These are phyloP conservation scores for Mallotus nudiflorus DNA, from an alignment of 345 rosid species.

Conservation along the genomic window DNA sequence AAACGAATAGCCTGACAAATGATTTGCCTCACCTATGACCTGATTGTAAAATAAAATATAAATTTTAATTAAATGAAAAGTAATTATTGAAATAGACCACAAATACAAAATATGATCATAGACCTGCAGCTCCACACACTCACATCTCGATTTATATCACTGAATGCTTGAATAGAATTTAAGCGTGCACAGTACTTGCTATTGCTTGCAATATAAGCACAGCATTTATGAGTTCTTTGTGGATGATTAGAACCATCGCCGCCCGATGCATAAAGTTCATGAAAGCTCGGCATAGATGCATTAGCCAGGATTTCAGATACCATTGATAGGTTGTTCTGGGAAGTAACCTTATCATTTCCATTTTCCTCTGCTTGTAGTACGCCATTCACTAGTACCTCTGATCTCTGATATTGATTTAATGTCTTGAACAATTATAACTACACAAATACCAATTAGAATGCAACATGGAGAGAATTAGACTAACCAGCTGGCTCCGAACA, in stretches of 20 bases:
- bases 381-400: constrained; percentile 52
- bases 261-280: constrained; percentile 48
- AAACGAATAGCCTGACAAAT: constrained; percentile 78
- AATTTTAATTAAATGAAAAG: constrained; percentile 17
- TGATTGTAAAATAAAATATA: constrained; percentile 29
- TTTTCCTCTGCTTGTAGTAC: constrained; percentile 62
- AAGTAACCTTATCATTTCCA: constrained; percentile 55
- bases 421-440: constrained; percentile 6
- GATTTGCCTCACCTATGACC: constrained; percentile 86
- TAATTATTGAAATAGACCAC: background rate
- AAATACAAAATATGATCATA: background rate
- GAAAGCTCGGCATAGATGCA: constrained; percentile 74
- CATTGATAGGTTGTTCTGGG: constrained; percentile 51
- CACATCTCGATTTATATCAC: constrained; percentile 92
- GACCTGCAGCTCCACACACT: constrained; percentile 29
- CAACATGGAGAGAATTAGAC: constrained; percentile 35
- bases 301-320: constrained; percentile 68
- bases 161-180: constrained; percentile 86
- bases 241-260: constrained; percentile 38
- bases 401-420: constrained; percentile 47
- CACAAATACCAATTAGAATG: background rate
- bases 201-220: constrained; percentile 80
- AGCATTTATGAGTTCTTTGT: constrained; percentile 78
- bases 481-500: constrained; percentile 91
- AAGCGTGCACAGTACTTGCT: constrained; percentile 74